These are phyloP conservation scores for Globisporangium middletonii DNA, from an alignment of 352 stramenopile genomes.

Conservation along the genomic window DNA sequence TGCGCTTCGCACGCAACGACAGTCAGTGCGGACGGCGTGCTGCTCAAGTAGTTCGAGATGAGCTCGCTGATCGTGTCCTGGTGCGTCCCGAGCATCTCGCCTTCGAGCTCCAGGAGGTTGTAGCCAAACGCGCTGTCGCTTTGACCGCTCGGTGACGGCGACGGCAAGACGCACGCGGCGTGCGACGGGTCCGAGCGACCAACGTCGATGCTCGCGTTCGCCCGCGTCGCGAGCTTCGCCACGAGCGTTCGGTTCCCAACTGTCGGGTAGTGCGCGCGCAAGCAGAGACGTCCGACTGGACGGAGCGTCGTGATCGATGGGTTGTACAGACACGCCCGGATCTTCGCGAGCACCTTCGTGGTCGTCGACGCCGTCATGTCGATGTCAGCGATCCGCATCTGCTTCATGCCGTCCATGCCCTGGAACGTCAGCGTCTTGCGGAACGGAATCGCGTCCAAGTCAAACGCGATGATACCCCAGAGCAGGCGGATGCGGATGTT, in stretches of 20 bases:
- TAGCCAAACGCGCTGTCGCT: conserved; percentile 43
- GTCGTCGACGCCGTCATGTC: conserved; percentile 60
- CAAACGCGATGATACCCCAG: conserved; percentile 41
- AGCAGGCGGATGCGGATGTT: conserved; percentile 48
- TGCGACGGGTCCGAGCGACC: conserved; percentile 40
- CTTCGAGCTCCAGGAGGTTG: conserved; percentile 62
- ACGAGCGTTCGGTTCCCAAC: conserved; percentile 35
- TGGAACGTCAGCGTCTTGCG: conserved; percentile 51
- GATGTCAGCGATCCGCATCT: conserved; percentile 56
- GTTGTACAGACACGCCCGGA: conserved; percentile 80
- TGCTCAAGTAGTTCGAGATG: conserved; percentile 77
- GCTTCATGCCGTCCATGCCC: conserved; percentile 56
- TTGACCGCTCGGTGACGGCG: conserved; percentile 5
- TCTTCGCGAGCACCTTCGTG: conserved; percentile 47
- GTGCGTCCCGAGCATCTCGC: conserved; percentile 59
- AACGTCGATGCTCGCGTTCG: conserved; percentile 34
- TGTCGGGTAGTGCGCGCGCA: conserved; percentile 52
- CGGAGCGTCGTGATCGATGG: conserved; percentile 67
- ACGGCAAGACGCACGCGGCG: conserved; percentile 41
- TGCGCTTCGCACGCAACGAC: conserved; percentile 56
- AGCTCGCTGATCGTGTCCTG: conserved; percentile 59
- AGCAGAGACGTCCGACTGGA: conserved; percentile 58
- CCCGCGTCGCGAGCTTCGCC: conserved; percentile 38
- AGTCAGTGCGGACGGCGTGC: conserved; percentile 39
- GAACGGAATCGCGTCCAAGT: conserved; percentile 34